phyloP scores from a whole-genome alignment of 345 rosid genomes.

The Viola odorata region DNA sequence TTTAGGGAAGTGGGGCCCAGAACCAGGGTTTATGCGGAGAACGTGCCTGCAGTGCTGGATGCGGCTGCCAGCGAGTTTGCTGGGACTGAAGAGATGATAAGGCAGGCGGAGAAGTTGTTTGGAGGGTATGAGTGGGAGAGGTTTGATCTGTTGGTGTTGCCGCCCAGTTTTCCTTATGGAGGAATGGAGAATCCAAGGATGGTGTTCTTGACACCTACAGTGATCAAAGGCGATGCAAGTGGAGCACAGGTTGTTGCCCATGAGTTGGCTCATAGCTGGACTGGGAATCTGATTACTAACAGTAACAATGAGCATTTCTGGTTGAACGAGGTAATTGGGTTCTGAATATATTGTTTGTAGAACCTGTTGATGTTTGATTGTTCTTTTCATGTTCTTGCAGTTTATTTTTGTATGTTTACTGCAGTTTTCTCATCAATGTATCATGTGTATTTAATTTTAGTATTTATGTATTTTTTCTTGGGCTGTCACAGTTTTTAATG shows the following conservation, averaged over 20 bases:
- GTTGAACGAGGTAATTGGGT: constrained; percentile 75
- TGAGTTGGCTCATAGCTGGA: constrained; percentile 95
- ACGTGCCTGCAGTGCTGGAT: constrained; percentile 46
- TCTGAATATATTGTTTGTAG: not conserved
- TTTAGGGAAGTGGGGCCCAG: constrained; percentile 79
- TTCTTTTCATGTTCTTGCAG: not conserved
- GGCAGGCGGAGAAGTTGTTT: constrained; percentile 72
- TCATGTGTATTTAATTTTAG: not conserved
- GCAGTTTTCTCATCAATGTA: not conserved
- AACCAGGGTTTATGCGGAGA: constrained; percentile 75
- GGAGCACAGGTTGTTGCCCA: constrained; percentile 93
- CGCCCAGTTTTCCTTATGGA: constrained; percentile 88
- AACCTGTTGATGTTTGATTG: not conserved
- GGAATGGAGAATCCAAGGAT: constrained; percentile 95
- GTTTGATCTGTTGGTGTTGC: constrained; percentile 79
- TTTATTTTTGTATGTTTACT: not conserved
- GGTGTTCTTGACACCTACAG: constrained; percentile 86
- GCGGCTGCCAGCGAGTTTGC: constrained; percentile 80
- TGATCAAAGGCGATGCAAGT: constrained; percentile 78
- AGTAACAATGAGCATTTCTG: constrained; percentile 85
- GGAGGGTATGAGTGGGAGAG: constrained; percentile 87
- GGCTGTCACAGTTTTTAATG: not conserved
- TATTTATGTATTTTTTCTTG: not conserved
- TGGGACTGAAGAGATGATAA: constrained; percentile 85
- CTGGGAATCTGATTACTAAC: constrained; percentile 86